phyloP scores from a whole-genome alignment of 352 stramenopile genomes.

The Pythium brachiatum region DNA sequence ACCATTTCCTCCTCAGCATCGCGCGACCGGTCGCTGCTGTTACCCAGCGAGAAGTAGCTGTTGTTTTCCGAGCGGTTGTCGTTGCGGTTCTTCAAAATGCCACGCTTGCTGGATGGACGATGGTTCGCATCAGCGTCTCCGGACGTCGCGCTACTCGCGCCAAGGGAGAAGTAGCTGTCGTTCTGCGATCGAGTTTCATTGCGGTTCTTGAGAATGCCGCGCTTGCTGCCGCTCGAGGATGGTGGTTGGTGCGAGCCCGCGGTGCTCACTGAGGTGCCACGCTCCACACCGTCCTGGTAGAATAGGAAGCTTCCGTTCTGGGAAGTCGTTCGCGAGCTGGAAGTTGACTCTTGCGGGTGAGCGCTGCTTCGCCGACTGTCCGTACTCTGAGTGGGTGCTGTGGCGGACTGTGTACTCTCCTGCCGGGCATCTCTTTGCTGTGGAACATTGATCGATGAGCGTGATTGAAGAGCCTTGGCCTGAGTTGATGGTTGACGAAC shows the following conservation, averaged over 20 bases:
- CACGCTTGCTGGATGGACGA: not conserved
- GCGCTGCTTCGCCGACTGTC: not conserved
- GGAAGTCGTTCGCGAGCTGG: not conserved
- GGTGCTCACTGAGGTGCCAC: slow-evolving; percentile 10
- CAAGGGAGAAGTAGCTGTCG: slow-evolving; percentile 18
- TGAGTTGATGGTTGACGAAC: slow-evolving; percentile 43
- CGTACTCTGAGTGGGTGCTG: not conserved
- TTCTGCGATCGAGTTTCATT: slow-evolving; percentile 18
- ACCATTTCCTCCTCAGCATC: slow-evolving; percentile 2
- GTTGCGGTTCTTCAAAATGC: slow-evolving; percentile 7
- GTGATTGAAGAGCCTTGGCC: slow-evolving; percentile 30
- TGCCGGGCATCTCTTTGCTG: not conserved
- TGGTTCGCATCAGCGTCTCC: not conserved
- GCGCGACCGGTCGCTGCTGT: slow-evolving; percentile 14
- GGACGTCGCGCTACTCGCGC: slow-evolving; percentile 11
- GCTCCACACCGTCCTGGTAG: slow-evolving; percentile 24
- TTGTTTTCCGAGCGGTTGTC: slow-evolving; percentile 21
- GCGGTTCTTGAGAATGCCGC: slow-evolving; percentile 28
- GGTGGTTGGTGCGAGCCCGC: slow-evolving; percentile 6
- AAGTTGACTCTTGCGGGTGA: not conserved
- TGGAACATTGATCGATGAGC: slow-evolving; percentile 23
- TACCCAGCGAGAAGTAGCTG: slow-evolving; percentile 26
- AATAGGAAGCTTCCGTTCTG: slow-evolving; percentile 24
- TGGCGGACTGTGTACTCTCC: not conserved
- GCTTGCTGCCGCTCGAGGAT: slow-evolving; percentile 8